Percentiles rank a stretch among this genome's conserved stretches.
Evolutionary conservation across 805 yeast species (phyloP).

Genomic region (Suhomyces emberorum): DNA sequence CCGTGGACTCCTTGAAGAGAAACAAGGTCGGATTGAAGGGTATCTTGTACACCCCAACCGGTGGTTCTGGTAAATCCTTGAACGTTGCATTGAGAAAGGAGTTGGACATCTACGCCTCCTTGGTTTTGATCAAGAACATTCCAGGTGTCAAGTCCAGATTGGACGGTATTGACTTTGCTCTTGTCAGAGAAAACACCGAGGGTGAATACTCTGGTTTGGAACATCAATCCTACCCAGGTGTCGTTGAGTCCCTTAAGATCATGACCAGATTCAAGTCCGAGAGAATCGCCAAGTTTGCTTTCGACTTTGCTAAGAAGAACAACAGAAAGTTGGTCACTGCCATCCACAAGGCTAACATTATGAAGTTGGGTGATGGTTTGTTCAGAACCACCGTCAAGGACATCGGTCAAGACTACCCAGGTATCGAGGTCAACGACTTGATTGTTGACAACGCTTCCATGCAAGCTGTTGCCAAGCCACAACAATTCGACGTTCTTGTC

Average conservation of each 20-base stretch:
- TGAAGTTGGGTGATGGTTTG: conserved; percentile 98
- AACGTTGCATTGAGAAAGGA: conserved; percentile 97
- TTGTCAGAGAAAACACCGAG: conserved; percentile 98
- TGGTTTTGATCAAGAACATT: conserved; percentile 88
- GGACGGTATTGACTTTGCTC: conserved; percentile 84
- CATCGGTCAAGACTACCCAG: conserved; percentile 81
- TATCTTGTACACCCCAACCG: conserved; percentile 86
- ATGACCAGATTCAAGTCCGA: conserved; percentile 93
- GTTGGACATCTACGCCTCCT: conserved; percentile 90
- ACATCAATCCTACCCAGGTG: conserved; percentile 97
- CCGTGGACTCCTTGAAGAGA: conserved; percentile 87
- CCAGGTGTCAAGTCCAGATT: conserved; percentile 92
- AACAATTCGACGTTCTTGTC: conserved; percentile 96
- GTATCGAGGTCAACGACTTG: conserved; percentile 80
- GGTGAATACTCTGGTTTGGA: conserved; percentile 98
- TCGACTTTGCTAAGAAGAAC: conserved; percentile 90
- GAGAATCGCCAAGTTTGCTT: conserved; percentile 96
- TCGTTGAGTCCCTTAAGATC: conserved; percentile 93
- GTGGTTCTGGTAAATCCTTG: conserved; percentile 74
- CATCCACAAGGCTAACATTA: conserved; percentile 97
- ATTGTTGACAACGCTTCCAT: conserved; percentile 98
- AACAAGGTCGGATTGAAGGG: conserved; percentile 97
- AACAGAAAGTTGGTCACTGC: conserved; percentile 92
- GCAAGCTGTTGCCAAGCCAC: conserved; percentile 98
- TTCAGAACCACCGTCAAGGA: conserved; percentile 92